These are phyloP conservation scores for Fraxinus baroniana DNA, from an alignment of 305 asterid genomes.

Conservation along the genomic window DNA sequence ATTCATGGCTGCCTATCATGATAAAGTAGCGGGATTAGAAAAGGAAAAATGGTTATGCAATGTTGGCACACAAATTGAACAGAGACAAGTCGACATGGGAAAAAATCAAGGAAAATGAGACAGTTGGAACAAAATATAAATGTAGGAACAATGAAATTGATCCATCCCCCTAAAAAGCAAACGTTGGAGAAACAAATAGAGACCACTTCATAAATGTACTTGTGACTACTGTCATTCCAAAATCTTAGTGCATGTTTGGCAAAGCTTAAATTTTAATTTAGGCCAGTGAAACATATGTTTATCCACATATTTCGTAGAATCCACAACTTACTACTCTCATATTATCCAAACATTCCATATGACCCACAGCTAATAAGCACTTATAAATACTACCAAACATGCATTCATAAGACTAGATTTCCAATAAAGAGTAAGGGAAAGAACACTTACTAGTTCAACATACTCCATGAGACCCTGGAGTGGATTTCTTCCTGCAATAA, in stretches of 20 bases:
- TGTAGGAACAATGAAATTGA: not conserved
- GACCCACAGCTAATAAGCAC: not conserved
- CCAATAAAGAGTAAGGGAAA: conserved; percentile 8
- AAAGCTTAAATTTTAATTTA: not conserved
- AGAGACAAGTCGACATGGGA: not conserved
- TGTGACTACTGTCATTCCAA: not conserved
- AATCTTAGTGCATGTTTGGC: not conserved
- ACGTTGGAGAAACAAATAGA: not conserved
- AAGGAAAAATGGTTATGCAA: not conserved
- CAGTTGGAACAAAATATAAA: not conserved
- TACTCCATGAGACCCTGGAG: conserved; percentile 85
- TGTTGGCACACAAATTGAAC: not conserved
- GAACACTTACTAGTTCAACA: conserved; percentile 68
- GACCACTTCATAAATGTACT: not conserved
- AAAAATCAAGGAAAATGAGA: not conserved
- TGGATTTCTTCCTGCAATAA: conserved; percentile 78
- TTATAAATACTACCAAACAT: not conserved
- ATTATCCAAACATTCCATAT: not conserved
- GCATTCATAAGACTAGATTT: conserved; percentile 8
- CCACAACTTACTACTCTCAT: not conserved
- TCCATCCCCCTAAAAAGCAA: not conserved
- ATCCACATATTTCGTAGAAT: not conserved
- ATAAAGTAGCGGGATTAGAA: not conserved
- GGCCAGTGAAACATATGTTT: not conserved
- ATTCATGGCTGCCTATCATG: conserved; percentile 84